Evolutionary conservation across 164 flowering plant species (phyloP).

Genomic region (Vitis riparia): DNA sequence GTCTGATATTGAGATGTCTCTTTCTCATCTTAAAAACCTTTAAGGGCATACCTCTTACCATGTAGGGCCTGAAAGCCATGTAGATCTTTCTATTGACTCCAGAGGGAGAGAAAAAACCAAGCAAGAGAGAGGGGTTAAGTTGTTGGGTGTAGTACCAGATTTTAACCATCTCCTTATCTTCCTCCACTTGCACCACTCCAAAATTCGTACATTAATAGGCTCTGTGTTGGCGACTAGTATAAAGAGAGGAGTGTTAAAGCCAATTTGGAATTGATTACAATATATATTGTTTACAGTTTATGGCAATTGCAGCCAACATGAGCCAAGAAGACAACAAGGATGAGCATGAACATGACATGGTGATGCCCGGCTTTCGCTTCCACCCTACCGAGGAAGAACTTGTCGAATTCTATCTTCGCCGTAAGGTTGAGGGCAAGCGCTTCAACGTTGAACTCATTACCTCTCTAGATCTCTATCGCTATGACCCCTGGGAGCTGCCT

Average conservation of each 20-base stretch:
- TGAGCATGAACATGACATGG: constrained; percentile 77
- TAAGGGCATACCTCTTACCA: constrained; percentile 22
- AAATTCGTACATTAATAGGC: constrained; percentile 3
- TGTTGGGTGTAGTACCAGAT: constrained; percentile 5
- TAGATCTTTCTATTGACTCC: constrained; percentile 43
- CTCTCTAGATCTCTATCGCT: constrained; percentile 90
- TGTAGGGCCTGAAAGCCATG: constrained; percentile 51
- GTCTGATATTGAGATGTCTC: constrained; percentile 52
- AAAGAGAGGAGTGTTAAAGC: neutral
- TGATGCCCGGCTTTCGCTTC: constrained; percentile 98
- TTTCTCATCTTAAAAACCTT: constrained; percentile 54
- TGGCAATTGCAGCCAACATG: constrained; percentile 53
- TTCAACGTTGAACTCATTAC: constrained; percentile 94
- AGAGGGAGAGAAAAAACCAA: neutral
- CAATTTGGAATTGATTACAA: neutral
- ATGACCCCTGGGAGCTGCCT: constrained; percentile 99
- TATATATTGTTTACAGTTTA: constrained; percentile 17
- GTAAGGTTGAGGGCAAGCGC: constrained; percentile 94
- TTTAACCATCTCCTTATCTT: constrained; percentile 22
- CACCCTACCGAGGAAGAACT: constrained; percentile 99
- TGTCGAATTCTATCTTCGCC: constrained; percentile 94
- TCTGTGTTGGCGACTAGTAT: neutral
- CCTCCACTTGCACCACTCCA: constrained; percentile 24
- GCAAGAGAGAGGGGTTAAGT: too few species aligned
- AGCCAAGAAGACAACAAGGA: constrained; percentile 29